These are phyloP conservation scores for Termitomyces sp. DNA, from an alignment of 768 basidiomycete genomes.

Conservation along the genomic window DNA sequence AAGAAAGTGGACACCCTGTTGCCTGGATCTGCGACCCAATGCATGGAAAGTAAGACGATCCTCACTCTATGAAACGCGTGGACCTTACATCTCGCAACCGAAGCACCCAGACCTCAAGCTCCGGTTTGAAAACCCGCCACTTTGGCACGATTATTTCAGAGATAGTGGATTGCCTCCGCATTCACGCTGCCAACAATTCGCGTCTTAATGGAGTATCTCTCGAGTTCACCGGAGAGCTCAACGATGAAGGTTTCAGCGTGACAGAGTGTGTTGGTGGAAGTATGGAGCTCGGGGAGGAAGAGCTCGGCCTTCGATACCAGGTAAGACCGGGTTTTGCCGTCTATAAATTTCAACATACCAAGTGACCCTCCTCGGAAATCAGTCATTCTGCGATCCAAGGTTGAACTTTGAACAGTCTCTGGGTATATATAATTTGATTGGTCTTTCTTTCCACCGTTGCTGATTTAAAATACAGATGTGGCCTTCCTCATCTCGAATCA, in stretches of 20 bases:
- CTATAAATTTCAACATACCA: background rate
- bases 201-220: constrained; percentile 81
- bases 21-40: constrained; percentile 97
- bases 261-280: constrained; percentile 97
- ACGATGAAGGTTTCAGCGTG: constrained; percentile 88
- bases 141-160: constrained; percentile 89
- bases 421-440: constrained; percentile 44
- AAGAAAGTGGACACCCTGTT: constrained; percentile 78
- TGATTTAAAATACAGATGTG: constrained; percentile 46
- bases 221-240: constrained; percentile 90
- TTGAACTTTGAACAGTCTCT: constrained; percentile 93
- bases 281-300: constrained; percentile 88
- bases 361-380: background rate
- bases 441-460: constrained; percentile 3
- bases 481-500: constrained; percentile 84
- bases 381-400: constrained; percentile 93
- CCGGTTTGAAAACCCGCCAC: constrained; percentile 85
- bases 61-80: background rate
- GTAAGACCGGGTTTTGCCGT: constrained; percentile 32
- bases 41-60: constrained; percentile 89
- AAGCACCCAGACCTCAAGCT: constrained; percentile 79
- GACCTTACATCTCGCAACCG: background rate
- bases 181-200: constrained; percentile 73
- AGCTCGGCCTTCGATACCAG: constrained; percentile 89
- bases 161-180: constrained; percentile 74